Base-by-base conservation (phyloP, 345 rosid genomes). In the Pistacia integerrima region DNA sequence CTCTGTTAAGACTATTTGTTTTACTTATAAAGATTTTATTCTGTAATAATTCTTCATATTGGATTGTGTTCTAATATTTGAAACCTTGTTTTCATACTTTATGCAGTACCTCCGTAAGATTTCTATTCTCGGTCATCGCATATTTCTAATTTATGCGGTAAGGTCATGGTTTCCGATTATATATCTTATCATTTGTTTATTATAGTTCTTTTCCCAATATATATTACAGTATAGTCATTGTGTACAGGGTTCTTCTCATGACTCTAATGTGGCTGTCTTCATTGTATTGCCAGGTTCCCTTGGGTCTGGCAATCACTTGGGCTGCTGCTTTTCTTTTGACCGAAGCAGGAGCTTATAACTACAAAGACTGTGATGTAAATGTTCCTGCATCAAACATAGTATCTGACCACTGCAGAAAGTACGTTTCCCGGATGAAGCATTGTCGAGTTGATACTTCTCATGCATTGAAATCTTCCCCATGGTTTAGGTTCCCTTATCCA, bases 401-500 rank as follows among this genome's bases (percentile, higher is more conserved):
- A 82, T 89, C 98, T 2, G 91, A 87, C 66, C 90, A 88, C 86
- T 95, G 99, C 92, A 87, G 98, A 87, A 89, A 89, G 80, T 91
- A 92, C 84, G 79, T 92, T 74, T 83, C 91, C 64, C 87, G 86
- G 80, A 90, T 95, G 94, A 93, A 88, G 88, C 84, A 88, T 67
- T 93, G 98, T 70, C 89, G 98, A 60, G 96, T 93, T 68, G 95
- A 93, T 82, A 90, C 96, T 69, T 93, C 94, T 73, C 91, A 92
- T 68, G 96, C 92, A n/a, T 80, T 95, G 78, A 88, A 77, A 80
- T 87, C 91, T 51, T 89, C 98, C 64, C 98, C 99, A 46, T 93
- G 98, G 98, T 93, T 95, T 80, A 92, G 99, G 82, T 90, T 96
- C 84, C 99, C 98, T 72, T 96, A 92, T 80, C 99, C 99, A 28